A percentile compares a stretch with the other conserved stretches of the same genome.
phyloP scores from a whole-genome alignment of 2,329 filamentous ascomycete species.

The Diplocarpon mali region DNA sequence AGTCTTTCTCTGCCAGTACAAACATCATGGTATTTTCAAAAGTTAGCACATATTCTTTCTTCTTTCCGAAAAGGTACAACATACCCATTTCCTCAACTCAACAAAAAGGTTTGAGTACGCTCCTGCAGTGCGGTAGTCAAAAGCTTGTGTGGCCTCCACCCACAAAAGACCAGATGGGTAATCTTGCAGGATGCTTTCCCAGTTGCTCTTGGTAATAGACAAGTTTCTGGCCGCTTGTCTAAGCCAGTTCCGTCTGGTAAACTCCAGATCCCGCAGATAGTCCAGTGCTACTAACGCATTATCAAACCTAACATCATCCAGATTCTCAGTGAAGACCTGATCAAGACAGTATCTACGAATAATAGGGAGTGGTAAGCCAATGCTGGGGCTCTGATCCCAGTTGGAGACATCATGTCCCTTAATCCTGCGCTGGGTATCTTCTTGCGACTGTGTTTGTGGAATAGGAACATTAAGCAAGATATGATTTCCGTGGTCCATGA shows the following conservation, averaged over 20 bases:
- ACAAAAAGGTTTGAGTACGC: conserved; percentile 18
- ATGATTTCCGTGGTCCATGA: conserved; percentile 12
- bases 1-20: conserved; percentile 16
- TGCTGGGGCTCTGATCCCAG: not conserved
- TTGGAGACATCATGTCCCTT: not conserved
- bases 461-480: conserved; percentile 12
- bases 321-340: conserved; percentile 13
- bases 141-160: conserved; percentile 17
- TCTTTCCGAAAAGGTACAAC: not conserved
- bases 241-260: conserved; percentile 12
- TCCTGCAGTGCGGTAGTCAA: conserved; percentile 15
- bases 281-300: conserved; percentile 20
- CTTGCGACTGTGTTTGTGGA: not conserved
- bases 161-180: conserved; percentile 16
- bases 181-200: conserved; percentile 13
- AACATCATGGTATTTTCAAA: not conserved
- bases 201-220: conserved; percentile 16
- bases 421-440: not conserved
- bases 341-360: conserved; percentile 14
- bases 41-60: conserved; percentile 2
- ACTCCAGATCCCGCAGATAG: conserved; percentile 23
- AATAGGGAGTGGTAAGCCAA: conserved; percentile 13
- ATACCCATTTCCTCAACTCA: conserved; percentile 24
- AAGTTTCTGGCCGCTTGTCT: conserved; percentile 16
- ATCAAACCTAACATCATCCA: conserved; percentile 15